Conservation (phyloP, 495 filamentous ascomycete species). For the Penicillium angulare region DNA sequence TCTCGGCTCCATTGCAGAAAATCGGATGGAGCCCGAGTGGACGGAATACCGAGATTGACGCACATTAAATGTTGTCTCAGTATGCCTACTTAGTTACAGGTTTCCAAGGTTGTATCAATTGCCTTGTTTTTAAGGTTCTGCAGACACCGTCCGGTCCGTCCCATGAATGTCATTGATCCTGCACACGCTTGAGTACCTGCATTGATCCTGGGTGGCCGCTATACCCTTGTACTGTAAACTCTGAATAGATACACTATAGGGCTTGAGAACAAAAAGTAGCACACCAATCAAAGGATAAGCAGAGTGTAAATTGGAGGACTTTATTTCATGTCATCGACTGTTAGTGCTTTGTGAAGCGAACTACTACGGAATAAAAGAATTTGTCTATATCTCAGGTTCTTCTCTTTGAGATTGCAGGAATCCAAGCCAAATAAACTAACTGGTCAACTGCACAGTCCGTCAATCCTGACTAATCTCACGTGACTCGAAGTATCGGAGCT, state of each 20-base stretch:
- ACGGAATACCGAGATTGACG: conserved; percentile 3
- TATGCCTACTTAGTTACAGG: too few relatives aligned
- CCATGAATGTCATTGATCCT: background rate
- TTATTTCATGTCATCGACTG: too few relatives aligned
- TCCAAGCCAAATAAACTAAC: background rate
- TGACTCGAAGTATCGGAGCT: conserved; percentile 26
- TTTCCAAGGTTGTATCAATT: background rate
- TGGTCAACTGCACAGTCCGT: background rate
- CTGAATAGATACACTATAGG: too few relatives aligned
- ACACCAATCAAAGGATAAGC: too few relatives aligned
- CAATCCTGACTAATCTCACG: conserved; percentile 19
- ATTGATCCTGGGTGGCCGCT: too few relatives aligned
- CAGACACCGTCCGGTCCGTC: background rate
- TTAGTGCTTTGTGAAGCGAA: too few relatives aligned
- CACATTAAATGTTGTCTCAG: background rate
- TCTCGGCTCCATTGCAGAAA: background rate
- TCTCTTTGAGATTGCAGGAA: too few relatives aligned
- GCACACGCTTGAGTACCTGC: background rate
- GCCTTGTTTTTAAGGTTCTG: background rate
- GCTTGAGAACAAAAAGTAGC: too few relatives aligned
- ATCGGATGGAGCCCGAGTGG: conserved; percentile 1
- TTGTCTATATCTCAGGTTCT: too few relatives aligned
- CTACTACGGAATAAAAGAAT: too few relatives aligned
- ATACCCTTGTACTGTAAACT: too few relatives aligned
- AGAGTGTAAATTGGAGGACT: too few relatives aligned